A percentile compares a stretch with the other conserved stretches of the same genome.
These are phyloP conservation scores for Kwoniella sp. DNA, from an alignment of 768 basidiomycete genomes.

Conservation along the genomic window DNA sequence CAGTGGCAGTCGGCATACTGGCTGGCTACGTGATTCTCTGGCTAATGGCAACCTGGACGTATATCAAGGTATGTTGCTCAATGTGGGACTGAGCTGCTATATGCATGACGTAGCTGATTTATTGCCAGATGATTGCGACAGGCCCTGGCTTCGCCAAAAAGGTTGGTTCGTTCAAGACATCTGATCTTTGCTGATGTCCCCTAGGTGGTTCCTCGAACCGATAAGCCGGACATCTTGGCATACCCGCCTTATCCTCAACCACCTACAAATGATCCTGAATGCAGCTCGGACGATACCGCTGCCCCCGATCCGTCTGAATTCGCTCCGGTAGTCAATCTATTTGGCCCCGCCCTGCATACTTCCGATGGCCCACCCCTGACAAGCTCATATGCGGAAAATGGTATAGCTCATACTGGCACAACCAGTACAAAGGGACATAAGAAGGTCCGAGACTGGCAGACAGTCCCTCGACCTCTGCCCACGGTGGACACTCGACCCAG, in stretches of 20 bases:
- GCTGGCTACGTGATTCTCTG: slow-evolving; percentile 67
- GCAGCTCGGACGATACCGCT: not conserved
- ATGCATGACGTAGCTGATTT: not conserved
- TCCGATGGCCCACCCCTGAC: not conserved
- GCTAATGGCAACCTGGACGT: slow-evolving; percentile 77
- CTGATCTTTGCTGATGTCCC: slow-evolving; percentile 1
- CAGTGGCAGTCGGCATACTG: slow-evolving; percentile 66
- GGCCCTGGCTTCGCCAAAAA: slow-evolving; percentile 40
- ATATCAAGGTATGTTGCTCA: slow-evolving; percentile 65
- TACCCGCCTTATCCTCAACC: slow-evolving; percentile 7
- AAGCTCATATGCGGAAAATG: slow-evolving; percentile 20
- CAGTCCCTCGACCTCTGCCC: slow-evolving; percentile 32
- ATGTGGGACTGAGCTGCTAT: not conserved
- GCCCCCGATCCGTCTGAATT: slow-evolving; percentile 22
- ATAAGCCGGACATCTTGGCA: not conserved
- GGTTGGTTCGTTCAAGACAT: slow-evolving; percentile 16
- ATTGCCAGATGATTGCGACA: slow-evolving; percentile 27
- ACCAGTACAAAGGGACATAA: slow-evolving; percentile 12
- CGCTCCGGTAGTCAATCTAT: slow-evolving; percentile 34
- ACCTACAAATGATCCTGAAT: not conserved
- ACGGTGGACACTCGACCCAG: slow-evolving; percentile 24
- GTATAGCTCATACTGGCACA: not conserved
- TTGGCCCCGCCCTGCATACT: slow-evolving; percentile 6
- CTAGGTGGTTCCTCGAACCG: not conserved
- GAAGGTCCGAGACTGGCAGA: slow-evolving; percentile 29